Conservation (phyloP, 2,329 filamentous ascomycete genomes). For the Monosporascus sp. region DNA sequence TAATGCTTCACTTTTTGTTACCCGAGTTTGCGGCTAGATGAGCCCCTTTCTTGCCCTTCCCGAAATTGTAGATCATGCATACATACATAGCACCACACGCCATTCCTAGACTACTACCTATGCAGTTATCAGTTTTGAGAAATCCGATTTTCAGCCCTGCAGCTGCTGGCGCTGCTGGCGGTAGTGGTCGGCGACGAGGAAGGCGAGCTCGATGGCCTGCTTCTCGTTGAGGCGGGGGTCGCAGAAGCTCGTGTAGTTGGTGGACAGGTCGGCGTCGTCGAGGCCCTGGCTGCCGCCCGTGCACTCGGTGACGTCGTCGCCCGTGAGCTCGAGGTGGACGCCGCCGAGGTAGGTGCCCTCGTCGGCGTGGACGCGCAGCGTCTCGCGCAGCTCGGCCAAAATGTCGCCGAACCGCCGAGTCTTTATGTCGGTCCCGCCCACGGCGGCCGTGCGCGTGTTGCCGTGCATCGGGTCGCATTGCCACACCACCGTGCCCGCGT, state of each 20-base stretch:
- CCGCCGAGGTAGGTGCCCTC: constrained; percentile 84
- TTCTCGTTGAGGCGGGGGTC: constrained; percentile 96
- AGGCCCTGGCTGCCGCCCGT: constrained; percentile 83
- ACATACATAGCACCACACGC: no score
- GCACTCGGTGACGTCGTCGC: constrained; percentile 94
- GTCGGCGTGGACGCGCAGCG: constrained; percentile 77
- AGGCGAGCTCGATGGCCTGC: constrained; percentile 91
- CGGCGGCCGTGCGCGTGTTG: constrained; percentile 61
- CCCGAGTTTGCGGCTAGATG: no score
- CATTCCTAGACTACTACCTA: no score
- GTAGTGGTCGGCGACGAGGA: constrained; percentile 82
- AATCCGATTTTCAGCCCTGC: no score
- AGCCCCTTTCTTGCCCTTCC: no score
- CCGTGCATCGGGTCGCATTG: constrained; percentile 99
- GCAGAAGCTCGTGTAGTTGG: constrained; percentile 94
- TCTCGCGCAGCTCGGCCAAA: constrained; percentile 77
- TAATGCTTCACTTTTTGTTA: no score
- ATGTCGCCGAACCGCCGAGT: constrained; percentile 89
- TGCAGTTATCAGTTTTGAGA: no score
- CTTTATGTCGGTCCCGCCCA: constrained; percentile 62
- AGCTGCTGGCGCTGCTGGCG: constrained; percentile 27
- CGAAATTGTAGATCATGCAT: no score
- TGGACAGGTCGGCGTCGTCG: constrained; percentile 78
- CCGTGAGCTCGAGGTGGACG: constrained; percentile 91
- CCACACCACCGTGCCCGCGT: constrained; percentile 70